Evolutionary conservation across 345 rosid genomes (phyloP).

Genomic region (Streptanthus diversifolius): DNA sequence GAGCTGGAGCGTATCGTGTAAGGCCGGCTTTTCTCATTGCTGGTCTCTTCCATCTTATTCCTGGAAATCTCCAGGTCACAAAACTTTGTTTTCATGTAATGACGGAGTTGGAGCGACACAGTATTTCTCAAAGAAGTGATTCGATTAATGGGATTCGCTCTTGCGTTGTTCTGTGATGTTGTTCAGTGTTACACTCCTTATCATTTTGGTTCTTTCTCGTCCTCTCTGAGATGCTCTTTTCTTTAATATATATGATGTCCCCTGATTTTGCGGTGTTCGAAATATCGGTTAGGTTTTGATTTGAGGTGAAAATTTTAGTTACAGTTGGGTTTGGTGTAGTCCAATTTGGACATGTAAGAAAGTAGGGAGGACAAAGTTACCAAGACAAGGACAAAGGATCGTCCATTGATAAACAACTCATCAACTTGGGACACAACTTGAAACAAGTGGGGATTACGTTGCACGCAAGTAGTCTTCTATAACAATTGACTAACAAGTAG

Average conservation of each 20-base stretch:
- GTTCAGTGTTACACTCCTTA: background rate
- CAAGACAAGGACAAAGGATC: background rate
- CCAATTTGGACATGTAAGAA: background rate
- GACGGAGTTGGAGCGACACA: background rate
- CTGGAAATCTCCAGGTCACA: background rate
- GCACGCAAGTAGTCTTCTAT: conserved; percentile 7
- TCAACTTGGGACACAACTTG: conserved; percentile 20
- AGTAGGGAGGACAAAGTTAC: background rate
- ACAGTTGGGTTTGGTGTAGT: background rate
- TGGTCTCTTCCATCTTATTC: conserved; percentile 4
- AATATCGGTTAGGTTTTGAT: background rate
- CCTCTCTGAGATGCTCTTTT: background rate
- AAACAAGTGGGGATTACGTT: conserved; percentile 27
- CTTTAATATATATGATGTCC: background rate
- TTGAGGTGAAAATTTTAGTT: background rate
- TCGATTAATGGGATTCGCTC: background rate
- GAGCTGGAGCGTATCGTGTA: conserved; percentile 98
- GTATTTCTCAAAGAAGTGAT: background rate
- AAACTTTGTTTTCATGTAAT: conserved; percentile 23
- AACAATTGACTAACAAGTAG: conserved; percentile 8
- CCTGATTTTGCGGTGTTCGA: too few relatives aligned
- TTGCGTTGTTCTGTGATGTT: background rate
- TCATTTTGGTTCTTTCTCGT: background rate
- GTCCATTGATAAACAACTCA: conserved; percentile 5
- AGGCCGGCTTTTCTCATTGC: conserved; percentile 14